phyloP scores from a whole-genome alignment of 2,329 filamentous ascomycete species.

The Aureobasidium leucospermi region DNA sequence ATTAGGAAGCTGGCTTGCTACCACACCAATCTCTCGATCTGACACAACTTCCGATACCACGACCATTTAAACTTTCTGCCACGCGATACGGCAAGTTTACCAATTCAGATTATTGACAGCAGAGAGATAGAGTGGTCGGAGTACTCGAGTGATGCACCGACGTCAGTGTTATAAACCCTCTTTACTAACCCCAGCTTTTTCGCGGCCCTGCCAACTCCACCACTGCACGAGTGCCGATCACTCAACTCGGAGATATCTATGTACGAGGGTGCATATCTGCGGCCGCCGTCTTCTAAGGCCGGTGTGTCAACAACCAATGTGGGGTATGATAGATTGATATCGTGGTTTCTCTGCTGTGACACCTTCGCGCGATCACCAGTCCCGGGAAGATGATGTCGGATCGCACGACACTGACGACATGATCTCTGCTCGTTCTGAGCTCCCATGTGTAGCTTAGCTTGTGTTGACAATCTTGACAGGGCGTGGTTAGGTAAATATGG shows the following conservation, averaged over 20 bases:
- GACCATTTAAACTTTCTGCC: background rate
- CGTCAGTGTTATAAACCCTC: slow-evolving; percentile 10
- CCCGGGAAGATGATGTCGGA: background rate
- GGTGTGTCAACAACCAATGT: slow-evolving; percentile 8
- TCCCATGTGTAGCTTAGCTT: slow-evolving; percentile 13
- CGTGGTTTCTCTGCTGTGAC: background rate
- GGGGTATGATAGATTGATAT: background rate
- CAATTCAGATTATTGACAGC: background rate
- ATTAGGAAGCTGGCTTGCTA: background rate
- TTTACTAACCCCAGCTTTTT: slow-evolving; percentile 2
- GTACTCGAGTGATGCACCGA: background rate
- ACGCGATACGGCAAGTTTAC: background rate
- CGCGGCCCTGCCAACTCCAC: background rate
- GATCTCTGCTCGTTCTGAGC: slow-evolving; percentile 4
- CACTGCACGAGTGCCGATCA: background rate
- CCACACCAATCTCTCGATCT: background rate
- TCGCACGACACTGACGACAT: background rate
- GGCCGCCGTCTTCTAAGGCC: background rate
- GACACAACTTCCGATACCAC: background rate
- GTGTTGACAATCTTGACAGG: slow-evolving; percentile 14
- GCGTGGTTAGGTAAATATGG: slow-evolving; percentile 17
- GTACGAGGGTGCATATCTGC: background rate
- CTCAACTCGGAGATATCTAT: background rate
- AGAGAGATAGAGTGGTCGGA: background rate
- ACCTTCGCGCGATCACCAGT: background rate